phyloP scores from a whole-genome alignment of 768 basidiomycete genomes.

The Cystofilobasidium capitatum region DNA sequence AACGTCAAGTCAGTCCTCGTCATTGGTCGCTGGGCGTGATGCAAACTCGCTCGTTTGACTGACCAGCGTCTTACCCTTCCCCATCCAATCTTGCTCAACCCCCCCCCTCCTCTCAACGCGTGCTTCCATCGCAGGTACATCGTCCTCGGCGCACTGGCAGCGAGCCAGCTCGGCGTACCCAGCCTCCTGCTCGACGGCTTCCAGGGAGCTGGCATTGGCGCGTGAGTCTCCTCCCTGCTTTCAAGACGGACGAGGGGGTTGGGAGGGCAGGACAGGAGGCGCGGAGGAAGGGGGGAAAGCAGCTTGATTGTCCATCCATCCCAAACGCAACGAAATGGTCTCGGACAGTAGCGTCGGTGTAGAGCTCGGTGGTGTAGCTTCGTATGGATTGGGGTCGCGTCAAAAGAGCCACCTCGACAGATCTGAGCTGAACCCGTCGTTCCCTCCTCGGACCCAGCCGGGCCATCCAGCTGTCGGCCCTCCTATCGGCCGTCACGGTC shows the following conservation, averaged over 20 bases:
- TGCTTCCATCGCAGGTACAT: not conserved
- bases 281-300: not conserved
- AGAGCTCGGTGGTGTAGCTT: not conserved
- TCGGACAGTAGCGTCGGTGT: not conserved
- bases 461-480: not conserved
- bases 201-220: not conserved
- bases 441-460: not conserved
- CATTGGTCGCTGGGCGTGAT: not conserved
- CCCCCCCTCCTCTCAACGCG: not conserved
- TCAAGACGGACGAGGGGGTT: not conserved
- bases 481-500: conserved; percentile 18
- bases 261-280: not conserved
- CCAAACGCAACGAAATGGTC: not conserved
- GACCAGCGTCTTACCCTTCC: not conserved
- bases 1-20: conserved; percentile 7
- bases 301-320: not conserved
- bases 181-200: not conserved
- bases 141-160: conserved; percentile 5
- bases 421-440: not conserved
- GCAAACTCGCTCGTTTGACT: not conserved
- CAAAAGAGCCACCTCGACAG: no score
- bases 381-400: no score
- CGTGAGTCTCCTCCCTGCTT: not conserved
- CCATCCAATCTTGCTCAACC: no score
- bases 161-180: not conserved